Evolutionary conservation across 2,329 filamentous ascomycete genomes (phyloP).

Genomic region (Dryadomyces quercus-mongolicae): DNA sequence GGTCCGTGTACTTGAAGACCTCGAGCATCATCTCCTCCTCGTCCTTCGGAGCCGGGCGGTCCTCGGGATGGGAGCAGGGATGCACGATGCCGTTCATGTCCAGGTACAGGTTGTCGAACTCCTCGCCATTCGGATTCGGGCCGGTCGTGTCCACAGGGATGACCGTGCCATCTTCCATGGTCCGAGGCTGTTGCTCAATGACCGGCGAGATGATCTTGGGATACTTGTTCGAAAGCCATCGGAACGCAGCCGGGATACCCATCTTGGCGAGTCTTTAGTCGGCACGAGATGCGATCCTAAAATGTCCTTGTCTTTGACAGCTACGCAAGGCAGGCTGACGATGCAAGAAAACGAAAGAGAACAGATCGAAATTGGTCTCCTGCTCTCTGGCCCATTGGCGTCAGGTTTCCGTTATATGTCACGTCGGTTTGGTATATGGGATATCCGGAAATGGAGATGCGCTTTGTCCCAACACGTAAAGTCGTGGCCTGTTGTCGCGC

Average conservation of each 20-base stretch:
- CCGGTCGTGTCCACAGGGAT: constrained; percentile 76
- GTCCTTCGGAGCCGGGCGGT: constrained; percentile 76
- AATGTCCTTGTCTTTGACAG: background rate
- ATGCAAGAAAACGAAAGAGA: background rate
- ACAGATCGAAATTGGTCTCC: background rate
- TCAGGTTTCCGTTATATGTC: background rate
- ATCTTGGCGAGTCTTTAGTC: constrained; percentile 34
- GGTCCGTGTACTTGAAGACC: constrained; percentile 96
- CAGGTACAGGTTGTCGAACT: constrained; percentile 94
- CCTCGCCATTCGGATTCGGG: constrained; percentile 92
- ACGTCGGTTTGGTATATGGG: background rate
- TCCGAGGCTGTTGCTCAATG: constrained; percentile 70
- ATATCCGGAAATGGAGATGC: background rate
- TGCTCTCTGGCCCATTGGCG: background rate
- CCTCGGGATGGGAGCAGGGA: constrained; percentile 95
- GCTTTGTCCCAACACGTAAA: too few species aligned
- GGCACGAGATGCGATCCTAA: background rate
- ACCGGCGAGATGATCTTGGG: constrained; percentile 94
- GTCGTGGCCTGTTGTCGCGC: too few species aligned
- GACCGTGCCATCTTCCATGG: constrained; percentile 66
- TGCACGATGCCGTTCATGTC: constrained; percentile 99
- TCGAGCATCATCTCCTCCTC: constrained; percentile 99
- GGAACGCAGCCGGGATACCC: constrained; percentile 91
- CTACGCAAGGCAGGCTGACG: background rate
- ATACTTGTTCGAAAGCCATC: constrained; percentile 95